Percentiles rank a stretch among this genome's conserved stretches.
phyloP scores from a whole-genome alignment of 768 basidiomycete genomes.

The Macrolepiota albuminosa region DNA sequence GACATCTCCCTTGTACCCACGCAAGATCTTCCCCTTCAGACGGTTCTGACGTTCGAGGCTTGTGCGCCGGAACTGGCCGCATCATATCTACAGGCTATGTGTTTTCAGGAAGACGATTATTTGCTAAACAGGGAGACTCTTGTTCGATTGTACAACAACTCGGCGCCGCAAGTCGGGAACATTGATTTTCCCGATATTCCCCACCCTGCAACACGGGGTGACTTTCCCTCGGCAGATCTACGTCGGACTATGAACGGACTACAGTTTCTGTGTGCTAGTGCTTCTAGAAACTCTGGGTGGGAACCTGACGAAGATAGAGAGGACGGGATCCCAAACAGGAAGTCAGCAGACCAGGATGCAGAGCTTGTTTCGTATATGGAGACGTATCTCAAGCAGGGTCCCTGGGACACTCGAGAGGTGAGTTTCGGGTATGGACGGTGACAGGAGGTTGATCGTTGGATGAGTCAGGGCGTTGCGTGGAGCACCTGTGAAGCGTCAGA shows the following conservation, averaged over 20 bases:
- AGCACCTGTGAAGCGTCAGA: conserved; percentile 28
- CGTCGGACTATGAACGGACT: conserved; percentile 59
- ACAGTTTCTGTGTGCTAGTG: conserved; percentile 45
- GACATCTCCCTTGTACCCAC: conserved; percentile 72
- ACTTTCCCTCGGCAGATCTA: conserved; percentile 46
- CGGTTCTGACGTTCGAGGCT: conserved; percentile 59
- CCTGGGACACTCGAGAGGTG: conserved; percentile 36
- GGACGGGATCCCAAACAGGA: not conserved
- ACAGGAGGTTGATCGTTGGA: not conserved
- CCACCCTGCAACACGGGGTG: conserved; percentile 11
- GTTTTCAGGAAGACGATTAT: conserved; percentile 47
- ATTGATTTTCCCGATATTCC: conserved; percentile 31
- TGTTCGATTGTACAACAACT: conserved; percentile 38
- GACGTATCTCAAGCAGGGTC: conserved; percentile 37
- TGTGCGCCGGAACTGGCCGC: conserved; percentile 49
- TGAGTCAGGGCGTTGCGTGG: conserved; percentile 25
- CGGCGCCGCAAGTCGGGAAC: conserved; percentile 20
- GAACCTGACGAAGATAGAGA: conserved; percentile 1
- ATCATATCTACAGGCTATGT: conserved; percentile 67
- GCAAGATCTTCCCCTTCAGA: conserved; percentile 72
- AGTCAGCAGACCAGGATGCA: conserved; percentile 20
- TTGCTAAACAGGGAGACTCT: conserved; percentile 38
- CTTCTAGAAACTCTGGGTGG: conserved; percentile 11
- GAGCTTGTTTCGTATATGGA: conserved; percentile 55
- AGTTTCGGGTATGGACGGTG: conserved; percentile 2